Conservation (phyloP, 495 filamentous ascomycete genomes). For the Aspergillus ellipticus region DNA sequence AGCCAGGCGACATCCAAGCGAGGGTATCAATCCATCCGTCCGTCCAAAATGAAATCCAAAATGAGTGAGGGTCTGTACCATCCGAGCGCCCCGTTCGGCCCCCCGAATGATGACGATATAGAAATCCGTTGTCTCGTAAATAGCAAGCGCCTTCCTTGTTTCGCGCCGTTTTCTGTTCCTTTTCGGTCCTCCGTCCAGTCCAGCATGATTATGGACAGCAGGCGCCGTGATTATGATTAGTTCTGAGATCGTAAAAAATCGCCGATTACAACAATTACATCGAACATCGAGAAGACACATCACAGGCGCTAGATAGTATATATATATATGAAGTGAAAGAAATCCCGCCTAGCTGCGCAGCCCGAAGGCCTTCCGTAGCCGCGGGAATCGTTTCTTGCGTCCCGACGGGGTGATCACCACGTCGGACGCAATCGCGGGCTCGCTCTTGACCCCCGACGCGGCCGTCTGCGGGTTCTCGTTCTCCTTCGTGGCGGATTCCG, state of each 20-base stretch:
- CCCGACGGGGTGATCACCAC: constrained; percentile 37
- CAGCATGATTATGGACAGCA: constrained; percentile 5
- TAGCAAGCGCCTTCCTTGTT: neutral
- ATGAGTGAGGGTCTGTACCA: neutral
- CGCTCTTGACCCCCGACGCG: neutral
- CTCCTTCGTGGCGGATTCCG: neutral
- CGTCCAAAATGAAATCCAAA: neutral
- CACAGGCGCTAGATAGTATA: constrained; percentile 7
- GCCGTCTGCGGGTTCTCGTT: neutral
- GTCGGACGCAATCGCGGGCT: constrained; percentile 17
- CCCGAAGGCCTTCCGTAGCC: constrained; percentile 47
- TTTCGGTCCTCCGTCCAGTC: neutral
- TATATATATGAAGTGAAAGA: neutral
- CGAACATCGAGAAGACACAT: constrained; percentile 8
- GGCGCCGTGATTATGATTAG: constrained; percentile 11
- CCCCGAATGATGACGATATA: too few species aligned
- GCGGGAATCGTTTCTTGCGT: constrained; percentile 50
- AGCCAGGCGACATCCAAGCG: constrained; percentile 4
- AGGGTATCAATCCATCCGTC: constrained; percentile 11
- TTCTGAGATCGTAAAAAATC: neutral
- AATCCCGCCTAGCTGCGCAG: constrained; percentile 28
- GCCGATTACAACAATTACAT: constrained; percentile 13
- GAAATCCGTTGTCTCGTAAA: neutral
- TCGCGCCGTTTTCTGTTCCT: neutral
- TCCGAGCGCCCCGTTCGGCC: too few species aligned